Conservation (phyloP, 2,329 filamentous ascomycete genomes). For the Hypoxylon sp. region DNA sequence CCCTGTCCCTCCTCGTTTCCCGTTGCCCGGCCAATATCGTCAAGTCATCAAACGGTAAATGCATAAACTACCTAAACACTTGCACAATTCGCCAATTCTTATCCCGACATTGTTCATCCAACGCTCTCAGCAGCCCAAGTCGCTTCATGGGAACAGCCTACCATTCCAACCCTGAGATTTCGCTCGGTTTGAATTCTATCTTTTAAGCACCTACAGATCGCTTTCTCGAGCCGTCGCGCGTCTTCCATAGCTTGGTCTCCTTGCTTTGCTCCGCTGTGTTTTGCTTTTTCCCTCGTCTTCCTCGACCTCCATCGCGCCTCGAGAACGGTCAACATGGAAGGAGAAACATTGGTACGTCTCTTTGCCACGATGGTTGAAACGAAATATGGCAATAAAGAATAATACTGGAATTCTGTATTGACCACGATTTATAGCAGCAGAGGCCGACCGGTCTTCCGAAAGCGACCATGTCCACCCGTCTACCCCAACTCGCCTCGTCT, state of each 20-base stretch:
- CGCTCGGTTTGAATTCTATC: constrained; percentile 17
- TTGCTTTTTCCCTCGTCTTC: background rate
- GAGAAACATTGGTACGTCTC: constrained; percentile 38
- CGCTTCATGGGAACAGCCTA: constrained; percentile 17
- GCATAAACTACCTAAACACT: constrained; percentile 18
- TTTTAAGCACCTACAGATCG: background rate
- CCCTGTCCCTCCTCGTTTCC: background rate
- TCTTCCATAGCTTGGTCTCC: constrained; percentile 13
- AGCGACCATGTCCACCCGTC: constrained; percentile 35
- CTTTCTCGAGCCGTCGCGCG: constrained; percentile 11
- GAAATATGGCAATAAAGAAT: background rate
- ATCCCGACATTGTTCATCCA: constrained; percentile 13
- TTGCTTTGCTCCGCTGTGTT: constrained; percentile 9
- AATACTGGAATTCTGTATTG: constrained; percentile 6
- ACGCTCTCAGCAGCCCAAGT: constrained; percentile 3
- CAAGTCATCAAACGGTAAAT: constrained; percentile 21
- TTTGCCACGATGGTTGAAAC: background rate
- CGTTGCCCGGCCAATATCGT: constrained; percentile 24
- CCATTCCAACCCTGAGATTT: constrained; percentile 6
- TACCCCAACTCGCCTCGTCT: constrained; percentile 37
- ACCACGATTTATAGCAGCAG: constrained; percentile 25
- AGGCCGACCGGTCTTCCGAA: constrained; percentile 29
- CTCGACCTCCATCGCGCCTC: too few relatives aligned
- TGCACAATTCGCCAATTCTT: constrained; percentile 30
- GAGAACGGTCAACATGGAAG: constrained; percentile 35